phyloP scores from a whole-genome alignment of 2,329 filamentous ascomycete species.

The Aulographum hederae region DNA sequence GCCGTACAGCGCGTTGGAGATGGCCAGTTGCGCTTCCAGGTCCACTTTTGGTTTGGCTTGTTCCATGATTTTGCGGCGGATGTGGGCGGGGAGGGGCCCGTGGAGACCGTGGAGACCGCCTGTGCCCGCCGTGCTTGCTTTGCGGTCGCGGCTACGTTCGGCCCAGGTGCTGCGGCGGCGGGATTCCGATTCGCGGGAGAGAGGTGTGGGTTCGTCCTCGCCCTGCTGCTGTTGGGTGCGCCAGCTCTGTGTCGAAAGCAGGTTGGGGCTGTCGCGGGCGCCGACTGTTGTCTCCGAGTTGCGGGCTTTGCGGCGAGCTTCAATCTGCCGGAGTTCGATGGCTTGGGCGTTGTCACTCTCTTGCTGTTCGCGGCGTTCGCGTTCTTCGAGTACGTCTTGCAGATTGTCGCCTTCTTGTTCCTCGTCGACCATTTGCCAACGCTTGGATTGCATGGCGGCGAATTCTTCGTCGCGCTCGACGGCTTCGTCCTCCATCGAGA shows the following conservation, averaged over 20 bases:
- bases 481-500: conserved; percentile 90
- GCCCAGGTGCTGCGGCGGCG: conserved; percentile 21
- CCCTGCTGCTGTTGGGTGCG: not conserved
- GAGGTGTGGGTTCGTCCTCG: no score
- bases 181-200: not conserved
- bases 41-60: conserved; percentile 6
- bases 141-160: conserved; percentile 15
- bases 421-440: conserved; percentile 39
- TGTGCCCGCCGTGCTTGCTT: not conserved
- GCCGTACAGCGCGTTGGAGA: conserved; percentile 68
- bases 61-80: no score
- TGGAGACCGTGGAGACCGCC: not conserved
- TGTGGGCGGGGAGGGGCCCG: no score
- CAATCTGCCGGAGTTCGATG: conserved; percentile 26
- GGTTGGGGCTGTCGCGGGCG: not conserved
- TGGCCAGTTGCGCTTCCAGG: conserved; percentile 14
- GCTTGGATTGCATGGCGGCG: conserved; percentile 54
- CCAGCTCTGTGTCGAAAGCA: not conserved
- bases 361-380: conserved; percentile 18
- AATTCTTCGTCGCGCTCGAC: conserved; percentile 83
- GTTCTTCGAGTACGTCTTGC: conserved; percentile 25
- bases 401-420: conserved; percentile 22
- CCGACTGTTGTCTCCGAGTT: not conserved
- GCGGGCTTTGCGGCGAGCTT: conserved; percentile 7
- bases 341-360: conserved; percentile 18